These are phyloP conservation scores for Quercus aquifolioides DNA, from an alignment of 306 rosid species.

Conservation along the genomic window DNA sequence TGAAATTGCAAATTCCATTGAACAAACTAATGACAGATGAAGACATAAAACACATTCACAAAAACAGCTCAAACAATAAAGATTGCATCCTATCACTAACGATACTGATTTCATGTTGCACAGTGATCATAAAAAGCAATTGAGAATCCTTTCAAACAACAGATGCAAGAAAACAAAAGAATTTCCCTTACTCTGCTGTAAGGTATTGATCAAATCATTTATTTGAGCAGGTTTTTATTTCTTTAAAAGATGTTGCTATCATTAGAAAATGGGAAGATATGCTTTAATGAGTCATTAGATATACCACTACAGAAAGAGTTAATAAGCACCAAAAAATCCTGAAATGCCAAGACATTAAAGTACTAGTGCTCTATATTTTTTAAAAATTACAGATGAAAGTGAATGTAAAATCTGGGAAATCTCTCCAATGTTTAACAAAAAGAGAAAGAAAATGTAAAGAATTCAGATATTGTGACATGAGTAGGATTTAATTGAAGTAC, in stretches of 20 bases:
- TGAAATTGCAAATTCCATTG: background rate
- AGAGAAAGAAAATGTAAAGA: background rate
- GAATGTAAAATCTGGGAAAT: background rate
- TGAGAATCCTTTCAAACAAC: no score
- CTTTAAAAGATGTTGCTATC: no score
- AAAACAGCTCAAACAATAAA: background rate
- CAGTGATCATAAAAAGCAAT: background rate
- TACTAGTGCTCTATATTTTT: background rate
- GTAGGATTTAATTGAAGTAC: slow-evolving; percentile 14
- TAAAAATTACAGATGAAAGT: background rate
- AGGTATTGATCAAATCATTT: no score
- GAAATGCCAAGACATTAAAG: background rate
- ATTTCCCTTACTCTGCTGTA: no score
- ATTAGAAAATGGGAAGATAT: no score
- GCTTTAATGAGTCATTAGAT: no score
- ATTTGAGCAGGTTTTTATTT: no score
- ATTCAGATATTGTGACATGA: background rate
- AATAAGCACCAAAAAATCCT: no score
- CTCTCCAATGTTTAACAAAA: background rate
- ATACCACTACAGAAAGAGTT: no score
- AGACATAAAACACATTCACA: background rate
- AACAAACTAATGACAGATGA: background rate
- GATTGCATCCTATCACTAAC: background rate
- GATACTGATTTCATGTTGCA: background rate
- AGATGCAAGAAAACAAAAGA: no score